Base-by-base conservation (phyloP, 495 filamentous ascomycete genomes). In the Cryomyces minteri region DNA sequence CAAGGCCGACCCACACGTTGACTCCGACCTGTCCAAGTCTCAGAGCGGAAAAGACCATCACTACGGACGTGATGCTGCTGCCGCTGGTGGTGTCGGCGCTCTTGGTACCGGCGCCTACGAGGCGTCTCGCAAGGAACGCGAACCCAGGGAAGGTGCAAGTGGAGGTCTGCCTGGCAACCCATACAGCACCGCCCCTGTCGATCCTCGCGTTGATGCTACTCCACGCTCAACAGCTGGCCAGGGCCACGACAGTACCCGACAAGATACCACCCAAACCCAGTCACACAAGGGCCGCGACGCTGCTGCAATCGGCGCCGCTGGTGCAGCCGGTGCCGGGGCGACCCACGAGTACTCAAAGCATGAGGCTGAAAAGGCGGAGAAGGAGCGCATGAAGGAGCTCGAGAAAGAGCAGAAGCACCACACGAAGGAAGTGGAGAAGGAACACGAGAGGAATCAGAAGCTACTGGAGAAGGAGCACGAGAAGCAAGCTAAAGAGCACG, bases 21-120 rank as follows among this genome's bases (percentile, higher is more conserved):
- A 46, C 10, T 41, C 32, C 33, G 40, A 41, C 28, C 40, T 11
- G 25, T 11, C 9, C 8, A 18, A 18, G 8, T 41, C 44, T 32
- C 44, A 36, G 5, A 31, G 30, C 38, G 44, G 30, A n/a, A 33
- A 37, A n/a, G 51, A 52, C 31, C 61, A 55, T 42, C 61, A 63
- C 45, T 53, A 58, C 31, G 51, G 55, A 14, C 53, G 54, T 4
- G 53, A 56, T 32, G 54, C 53, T 12, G 54, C 48, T 6, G 5
- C 54, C n/a, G 53, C 48, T 9, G 52, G 52, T n/a, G 53, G 48
- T 28, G 39, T 31, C 12, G 40, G 40, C 5, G 47, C 40, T 5
- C 37, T 44, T 32, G 44, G 33, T 0, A 51, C 53, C 25, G 43
- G 18, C 5, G 52, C 45, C 4, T 48, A 43, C 33, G 46, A 44